A percentile compares a stretch with the other conserved stretches of the same genome.
Conservation (phyloP, 306 rosid species). For the Malus sieversii region DNA sequence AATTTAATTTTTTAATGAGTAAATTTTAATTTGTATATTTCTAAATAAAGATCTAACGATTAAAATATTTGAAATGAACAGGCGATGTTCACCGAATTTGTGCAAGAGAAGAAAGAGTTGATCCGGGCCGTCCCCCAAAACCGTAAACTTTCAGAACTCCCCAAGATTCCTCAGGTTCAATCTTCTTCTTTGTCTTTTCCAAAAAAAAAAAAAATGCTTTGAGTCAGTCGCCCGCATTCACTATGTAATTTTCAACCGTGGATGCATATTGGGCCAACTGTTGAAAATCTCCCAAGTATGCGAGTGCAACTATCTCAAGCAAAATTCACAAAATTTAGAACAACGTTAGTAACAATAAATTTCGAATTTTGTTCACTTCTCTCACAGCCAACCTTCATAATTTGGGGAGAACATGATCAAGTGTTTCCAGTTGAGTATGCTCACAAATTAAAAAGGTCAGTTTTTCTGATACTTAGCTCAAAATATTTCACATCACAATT, state of each 20-base stretch:
- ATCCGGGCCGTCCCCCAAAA: slow-evolving; percentile 48
- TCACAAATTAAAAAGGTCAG: slow-evolving; percentile 60
- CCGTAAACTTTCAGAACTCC: slow-evolving; percentile 50
- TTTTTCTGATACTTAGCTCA: not conserved
- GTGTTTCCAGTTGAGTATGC: slow-evolving; percentile 65
- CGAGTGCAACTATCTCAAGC: too few species aligned
- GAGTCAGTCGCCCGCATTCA: too few species aligned
- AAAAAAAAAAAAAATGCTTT: not conserved
- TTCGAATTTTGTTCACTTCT: not conserved
- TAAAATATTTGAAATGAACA: slow-evolving; percentile 20
- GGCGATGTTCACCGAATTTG: slow-evolving; percentile 62
- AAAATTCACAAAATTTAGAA: not conserved
- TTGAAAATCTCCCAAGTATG: not conserved
- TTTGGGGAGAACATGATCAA: slow-evolving; percentile 83
- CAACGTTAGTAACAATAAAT: not conserved
- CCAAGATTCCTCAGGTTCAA: slow-evolving; percentile 65
- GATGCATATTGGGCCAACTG: not conserved
- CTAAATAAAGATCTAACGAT: fast-evolving
- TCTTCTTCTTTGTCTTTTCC: not conserved
- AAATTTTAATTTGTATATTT: too few species aligned
- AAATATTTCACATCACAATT: too few species aligned
- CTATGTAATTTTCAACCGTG: not conserved
- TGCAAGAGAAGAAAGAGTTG: slow-evolving; percentile 67
- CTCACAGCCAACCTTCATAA: slow-evolving; percentile 59
- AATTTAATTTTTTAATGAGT: too few species aligned